These are phyloP conservation scores for Pyrus betulifolia DNA, from an alignment of 306 rosid species.

Conservation along the genomic window DNA sequence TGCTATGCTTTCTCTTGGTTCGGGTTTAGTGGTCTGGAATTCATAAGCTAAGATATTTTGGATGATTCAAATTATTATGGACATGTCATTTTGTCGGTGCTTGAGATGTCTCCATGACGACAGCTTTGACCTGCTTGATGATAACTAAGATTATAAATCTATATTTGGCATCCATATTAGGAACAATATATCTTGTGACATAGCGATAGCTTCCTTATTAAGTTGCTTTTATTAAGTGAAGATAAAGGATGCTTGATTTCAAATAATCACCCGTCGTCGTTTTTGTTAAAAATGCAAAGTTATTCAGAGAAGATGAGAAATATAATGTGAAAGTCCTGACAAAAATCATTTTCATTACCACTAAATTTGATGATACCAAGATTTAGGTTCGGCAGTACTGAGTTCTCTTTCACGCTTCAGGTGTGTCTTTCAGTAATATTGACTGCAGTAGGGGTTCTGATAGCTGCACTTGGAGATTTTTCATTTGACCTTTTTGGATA, in stretches of 20 bases:
- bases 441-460: slow-evolving; percentile 81
- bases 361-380: slow-evolving; percentile 1
- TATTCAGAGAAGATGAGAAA: neutral
- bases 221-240: neutral
- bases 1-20: neutral
- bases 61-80: neutral
- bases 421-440: slow-evolving; percentile 68
- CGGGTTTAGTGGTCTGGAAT: neutral
- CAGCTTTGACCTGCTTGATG: neutral
- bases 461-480: slow-evolving; percentile 91
- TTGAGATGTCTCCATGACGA: neutral
- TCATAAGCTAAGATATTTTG: neutral
- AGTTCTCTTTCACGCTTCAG: slow-evolving; percentile 40
- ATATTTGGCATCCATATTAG: neutral
- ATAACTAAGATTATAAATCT: neutral
- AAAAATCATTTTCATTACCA: slow-evolving; percentile 1
- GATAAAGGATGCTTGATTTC: neutral
- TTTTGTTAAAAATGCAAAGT: neutral
- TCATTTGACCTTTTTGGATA: slow-evolving; percentile 88
- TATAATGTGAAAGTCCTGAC: neutral
- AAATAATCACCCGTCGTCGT: neutral
- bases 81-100: neutral
- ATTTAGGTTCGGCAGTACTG: slow-evolving; percentile 5
- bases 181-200: neutral
- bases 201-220: neutral